Percentiles rank a stretch among this genome's conserved stretches.
Conservation (phyloP, 306 rosid species). For the Rubus idaeus region DNA sequence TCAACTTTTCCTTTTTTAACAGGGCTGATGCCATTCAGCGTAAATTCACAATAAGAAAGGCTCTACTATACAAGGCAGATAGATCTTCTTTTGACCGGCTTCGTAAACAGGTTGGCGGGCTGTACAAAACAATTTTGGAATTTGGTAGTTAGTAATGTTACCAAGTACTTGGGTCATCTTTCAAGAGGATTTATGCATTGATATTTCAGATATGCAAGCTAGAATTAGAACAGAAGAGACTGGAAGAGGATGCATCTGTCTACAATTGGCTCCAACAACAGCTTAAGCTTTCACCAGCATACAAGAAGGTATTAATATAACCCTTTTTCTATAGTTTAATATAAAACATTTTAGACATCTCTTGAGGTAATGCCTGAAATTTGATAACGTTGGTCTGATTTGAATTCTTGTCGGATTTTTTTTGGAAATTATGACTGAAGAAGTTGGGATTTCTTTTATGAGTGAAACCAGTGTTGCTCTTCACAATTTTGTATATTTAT, state of each 20-base stretch:
- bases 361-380: neutral
- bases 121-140: slow-evolving; percentile 8
- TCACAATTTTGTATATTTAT: neutral
- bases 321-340: neutral
- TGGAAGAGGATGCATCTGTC: slow-evolving; percentile 89
- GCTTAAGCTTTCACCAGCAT: slow-evolving; percentile 90
- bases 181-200: slow-evolving; percentile 19
- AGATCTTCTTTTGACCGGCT: slow-evolving; percentile 82
- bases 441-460: neutral
- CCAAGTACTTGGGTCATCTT: slow-evolving; percentile 16
- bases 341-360: neutral
- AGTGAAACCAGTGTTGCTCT: neutral
- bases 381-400: neutral
- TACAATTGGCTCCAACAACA: slow-evolving; percentile 91
- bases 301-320: slow-evolving; percentile 61
- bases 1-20: slow-evolving; percentile 13
- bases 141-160: slow-evolving; percentile 2
- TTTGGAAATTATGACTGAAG: neutral
- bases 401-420: neutral
- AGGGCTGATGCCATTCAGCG: slow-evolving; percentile 82
- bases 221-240: slow-evolving; percentile 74
- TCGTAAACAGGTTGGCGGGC: slow-evolving; percentile 68
- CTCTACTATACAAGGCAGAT: slow-evolving; percentile 78
- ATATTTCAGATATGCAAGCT: slow-evolving; percentile 76
- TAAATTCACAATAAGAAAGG: slow-evolving; percentile 75